Evolutionary conservation across 164 flowering plant species (phyloP), one percentile per base, ranked within the genome.

Genomic region (Dillenia turbinata): DNA sequence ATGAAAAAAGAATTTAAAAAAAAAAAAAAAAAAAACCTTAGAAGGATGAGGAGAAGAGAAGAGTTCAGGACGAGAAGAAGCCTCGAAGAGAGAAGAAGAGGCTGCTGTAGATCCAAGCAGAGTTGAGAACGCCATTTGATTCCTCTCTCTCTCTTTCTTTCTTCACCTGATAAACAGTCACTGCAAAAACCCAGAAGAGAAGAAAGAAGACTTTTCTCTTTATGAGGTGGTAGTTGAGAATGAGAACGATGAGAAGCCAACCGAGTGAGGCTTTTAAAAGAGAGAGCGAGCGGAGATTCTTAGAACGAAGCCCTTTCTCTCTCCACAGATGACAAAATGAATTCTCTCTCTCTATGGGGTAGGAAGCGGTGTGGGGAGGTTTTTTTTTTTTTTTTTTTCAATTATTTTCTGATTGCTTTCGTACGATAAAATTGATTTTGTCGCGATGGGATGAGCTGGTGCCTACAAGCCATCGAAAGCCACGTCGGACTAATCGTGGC

Each of bases 61-160:
- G 44, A 69, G 22, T 58, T 67, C 73, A 57, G 64, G 33, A 44
- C 70, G 71, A 47, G 74, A 51, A 47, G 74, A 51, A 15, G 74
- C 61, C 47, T 57, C 63, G 53, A 54, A 9, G 14, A 62, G 47
- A 60, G 78, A 49, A 56, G 40, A 33, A 33, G 64, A 22, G 47
- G 71, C 11, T 44, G 75, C 24, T 10, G 81, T 63, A 61, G 79
- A 77, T 80, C 79, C 71, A 67, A 80, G 45, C 52, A 75, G 60
- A 65, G 76, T 69, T 12, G 75, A 73, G 44, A 64, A 56, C 40
- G 80, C 78, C 81, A 76, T 75, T 33, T 46, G 12, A 17, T 60
- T 50, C n/a, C 60, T 47, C 47, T 63, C 50, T 8, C 52, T 2
- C 60, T 47, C 10, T 14, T 2, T 15, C 10, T 60, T 47, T 50